Percentiles rank a stretch among this genome's conserved stretches.
These are phyloP conservation scores for Fusarium palustre DNA, from an alignment of 2,329 filamentous ascomycete species.

Conservation along the genomic window DNA sequence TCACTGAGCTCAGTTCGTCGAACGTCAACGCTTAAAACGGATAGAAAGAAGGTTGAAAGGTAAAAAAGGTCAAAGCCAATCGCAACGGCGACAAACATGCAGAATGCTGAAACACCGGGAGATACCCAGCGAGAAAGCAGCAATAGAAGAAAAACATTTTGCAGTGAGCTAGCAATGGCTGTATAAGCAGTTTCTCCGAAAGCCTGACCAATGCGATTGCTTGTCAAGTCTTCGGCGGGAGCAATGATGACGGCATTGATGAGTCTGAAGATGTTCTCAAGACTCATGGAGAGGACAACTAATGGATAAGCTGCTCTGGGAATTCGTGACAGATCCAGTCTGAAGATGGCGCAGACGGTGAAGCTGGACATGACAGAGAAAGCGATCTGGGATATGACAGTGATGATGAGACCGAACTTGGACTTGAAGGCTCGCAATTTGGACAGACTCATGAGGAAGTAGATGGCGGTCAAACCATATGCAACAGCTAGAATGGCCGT, in stretches of 20 bases:
- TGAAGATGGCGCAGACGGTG: constrained; percentile 80
- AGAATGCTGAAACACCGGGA: constrained; percentile 79
- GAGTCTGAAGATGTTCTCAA: constrained; percentile 82
- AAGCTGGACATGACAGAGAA: constrained; percentile 83
- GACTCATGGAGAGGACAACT: constrained; percentile 79
- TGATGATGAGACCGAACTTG: constrained; percentile 76
- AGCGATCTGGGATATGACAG: constrained; percentile 75
- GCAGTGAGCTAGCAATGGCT: constrained; percentile 73
- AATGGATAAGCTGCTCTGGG: constrained; percentile 80
- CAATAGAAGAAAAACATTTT: constrained; percentile 76
- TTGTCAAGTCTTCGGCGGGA: constrained; percentile 74
- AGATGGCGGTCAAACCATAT: constrained; percentile 72
- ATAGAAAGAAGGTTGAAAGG: constrained; percentile 81
- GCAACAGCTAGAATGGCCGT: constrained; percentile 72
- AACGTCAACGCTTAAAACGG: constrained; percentile 83
- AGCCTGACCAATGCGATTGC: constrained; percentile 76
- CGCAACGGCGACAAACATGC: constrained; percentile 79
- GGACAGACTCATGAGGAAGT: constrained; percentile 74
- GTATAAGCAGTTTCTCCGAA: constrained; percentile 79
- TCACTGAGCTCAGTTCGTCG: constrained; percentile 80
- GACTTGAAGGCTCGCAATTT: constrained; percentile 82
- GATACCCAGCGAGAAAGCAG: constrained; percentile 75
- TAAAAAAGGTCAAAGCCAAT: constrained; percentile 83
- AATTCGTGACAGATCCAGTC: constrained; percentile 79
- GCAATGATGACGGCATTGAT: constrained; percentile 83